A percentile compares a stretch with the other conserved stretches of the same genome.
These are phyloP conservation scores for Stagonosporopsis cucurbitacearum DNA, from an alignment of 2,329 filamentous ascomycete genomes.

Conservation along the genomic window DNA sequence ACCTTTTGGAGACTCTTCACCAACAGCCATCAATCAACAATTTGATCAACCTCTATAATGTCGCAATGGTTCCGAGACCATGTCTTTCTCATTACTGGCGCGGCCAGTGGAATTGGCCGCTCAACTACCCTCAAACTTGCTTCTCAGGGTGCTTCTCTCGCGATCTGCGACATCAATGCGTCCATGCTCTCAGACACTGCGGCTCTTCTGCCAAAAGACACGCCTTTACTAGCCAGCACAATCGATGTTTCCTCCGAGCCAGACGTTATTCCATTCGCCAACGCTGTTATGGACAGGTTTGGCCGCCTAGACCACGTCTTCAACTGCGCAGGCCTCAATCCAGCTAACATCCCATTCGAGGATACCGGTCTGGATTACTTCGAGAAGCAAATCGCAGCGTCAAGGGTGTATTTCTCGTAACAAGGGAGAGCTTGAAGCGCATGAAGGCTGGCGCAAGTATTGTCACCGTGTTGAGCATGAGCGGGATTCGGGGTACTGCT, in stretches of 20 bases:
- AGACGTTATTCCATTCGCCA: conserved; percentile 54
- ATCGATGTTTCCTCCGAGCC: conserved; percentile 56
- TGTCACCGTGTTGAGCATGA: conserved; percentile 19
- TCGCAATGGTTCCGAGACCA: conserved; percentile 35
- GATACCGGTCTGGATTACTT: conserved; percentile 33
- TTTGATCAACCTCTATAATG: too few species aligned
- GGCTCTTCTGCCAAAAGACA: background rate
- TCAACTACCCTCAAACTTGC: conserved; percentile 56
- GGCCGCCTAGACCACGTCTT: conserved; percentile 52
- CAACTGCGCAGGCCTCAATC: conserved; percentile 58
- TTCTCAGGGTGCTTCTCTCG: conserved; percentile 49
- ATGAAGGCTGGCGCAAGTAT: conserved; percentile 6
- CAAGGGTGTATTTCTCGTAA: conserved; percentile 32
- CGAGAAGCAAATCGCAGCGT: background rate
- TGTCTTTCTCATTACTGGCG: conserved; percentile 38
- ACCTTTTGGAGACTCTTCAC: too few species aligned
- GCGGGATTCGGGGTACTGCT: conserved; percentile 4
- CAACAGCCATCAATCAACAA: too few species aligned
- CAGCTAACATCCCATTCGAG: conserved; percentile 51
- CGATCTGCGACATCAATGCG: conserved; percentile 47
- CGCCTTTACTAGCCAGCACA: conserved; percentile 12
- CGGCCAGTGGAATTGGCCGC: conserved; percentile 55
- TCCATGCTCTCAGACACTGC: conserved; percentile 50
- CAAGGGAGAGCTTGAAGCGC: conserved; percentile 49
- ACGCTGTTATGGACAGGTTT: conserved; percentile 44